Evolutionary conservation across 1,284 basidiomycete genomes (phyloP).

Genomic region (Apiotrichum brassicae): DNA sequence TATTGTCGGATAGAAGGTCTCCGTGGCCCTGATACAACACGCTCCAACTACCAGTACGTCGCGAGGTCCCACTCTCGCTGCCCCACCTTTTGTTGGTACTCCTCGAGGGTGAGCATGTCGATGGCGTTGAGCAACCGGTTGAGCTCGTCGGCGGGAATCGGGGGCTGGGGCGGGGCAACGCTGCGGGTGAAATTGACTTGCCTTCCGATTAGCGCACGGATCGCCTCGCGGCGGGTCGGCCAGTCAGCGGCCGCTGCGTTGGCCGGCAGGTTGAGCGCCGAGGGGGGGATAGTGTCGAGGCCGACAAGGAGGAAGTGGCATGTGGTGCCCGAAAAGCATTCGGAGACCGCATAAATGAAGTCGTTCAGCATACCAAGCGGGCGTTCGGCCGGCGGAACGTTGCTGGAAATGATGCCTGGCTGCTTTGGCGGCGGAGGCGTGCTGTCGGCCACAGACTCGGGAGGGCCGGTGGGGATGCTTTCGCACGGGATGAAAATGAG

Average conservation of each 20-base stretch:
- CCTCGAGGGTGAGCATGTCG: neutral
- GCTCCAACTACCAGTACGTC: neutral
- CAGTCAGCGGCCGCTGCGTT: neutral
- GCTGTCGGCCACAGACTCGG: neutral
- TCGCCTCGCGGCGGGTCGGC: neutral
- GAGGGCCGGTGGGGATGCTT: neutral
- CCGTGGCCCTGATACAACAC: no score
- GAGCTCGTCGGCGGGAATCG: neutral
- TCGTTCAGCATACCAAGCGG: constrained; percentile 4
- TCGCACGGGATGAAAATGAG: constrained; percentile 3
- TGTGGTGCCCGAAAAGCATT: neutral
- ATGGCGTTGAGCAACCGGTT: neutral
- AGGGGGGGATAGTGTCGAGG: neutral
- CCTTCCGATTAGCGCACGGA: neutral
- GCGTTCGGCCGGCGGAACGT: neutral
- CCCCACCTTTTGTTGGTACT: neutral
- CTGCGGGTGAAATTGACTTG: constrained; percentile 3
- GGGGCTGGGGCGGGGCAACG: constrained; percentile 2
- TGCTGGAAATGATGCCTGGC: neutral
- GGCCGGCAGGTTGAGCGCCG: neutral
- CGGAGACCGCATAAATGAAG: constrained; percentile 1
- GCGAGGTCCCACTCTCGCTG: neutral
- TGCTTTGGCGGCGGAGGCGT: neutral
- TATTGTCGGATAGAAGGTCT: no score
- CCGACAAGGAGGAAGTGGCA: constrained; percentile 2